Percentiles rank a stretch among this genome's conserved stretches.
Conservation (phyloP, 1,139 yeast species). For the Spencermartinsiella ligniputridi region DNA sequence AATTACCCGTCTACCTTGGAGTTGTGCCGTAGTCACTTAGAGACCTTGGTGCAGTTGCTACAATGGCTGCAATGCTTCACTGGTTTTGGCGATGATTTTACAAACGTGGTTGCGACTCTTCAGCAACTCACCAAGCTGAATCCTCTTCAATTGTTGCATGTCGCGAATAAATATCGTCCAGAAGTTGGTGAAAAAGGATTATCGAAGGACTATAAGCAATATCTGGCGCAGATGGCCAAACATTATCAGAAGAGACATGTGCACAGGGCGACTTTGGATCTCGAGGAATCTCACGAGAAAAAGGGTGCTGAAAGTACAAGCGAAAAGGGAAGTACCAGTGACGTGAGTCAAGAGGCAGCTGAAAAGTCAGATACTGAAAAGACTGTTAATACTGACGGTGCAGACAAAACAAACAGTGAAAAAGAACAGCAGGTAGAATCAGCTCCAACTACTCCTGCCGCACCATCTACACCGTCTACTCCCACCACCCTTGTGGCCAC, state of each 20-base stretch:
- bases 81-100: slow-evolving; percentile 53
- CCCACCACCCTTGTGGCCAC: background rate
- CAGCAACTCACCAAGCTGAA: slow-evolving; percentile 49
- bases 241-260: slow-evolving; percentile 26
- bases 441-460: background rate
- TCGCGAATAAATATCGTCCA: slow-evolving; percentile 71
- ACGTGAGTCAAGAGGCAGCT: slow-evolving; percentile 3
- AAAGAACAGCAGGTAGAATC: background rate
- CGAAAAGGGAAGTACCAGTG: slow-evolving; percentile 6
- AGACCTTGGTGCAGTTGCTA: slow-evolving; percentile 71
- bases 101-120: slow-evolving; percentile 48
- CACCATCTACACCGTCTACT: background rate
- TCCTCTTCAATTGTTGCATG: slow-evolving; percentile 65
- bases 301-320: background rate
- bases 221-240: slow-evolving; percentile 30
- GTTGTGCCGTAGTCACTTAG: slow-evolving; percentile 62
- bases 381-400: slow-evolving; percentile 4
- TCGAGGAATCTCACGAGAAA: slow-evolving; percentile 4
- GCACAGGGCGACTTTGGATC: slow-evolving; percentile 21
- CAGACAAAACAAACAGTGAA: slow-evolving; percentile 4
- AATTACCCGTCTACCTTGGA: slow-evolving; percentile 35
- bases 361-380: slow-evolving; percentile 13
- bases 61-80: slow-evolving; percentile 92
- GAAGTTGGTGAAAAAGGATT: slow-evolving; percentile 68
- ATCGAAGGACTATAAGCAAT: slow-evolving; percentile 35